Evolutionary conservation across 495 filamentous ascomycete species (phyloP), one percentile per base, ranked within the genome.

Genomic region (Aspergillus diversus): DNA sequence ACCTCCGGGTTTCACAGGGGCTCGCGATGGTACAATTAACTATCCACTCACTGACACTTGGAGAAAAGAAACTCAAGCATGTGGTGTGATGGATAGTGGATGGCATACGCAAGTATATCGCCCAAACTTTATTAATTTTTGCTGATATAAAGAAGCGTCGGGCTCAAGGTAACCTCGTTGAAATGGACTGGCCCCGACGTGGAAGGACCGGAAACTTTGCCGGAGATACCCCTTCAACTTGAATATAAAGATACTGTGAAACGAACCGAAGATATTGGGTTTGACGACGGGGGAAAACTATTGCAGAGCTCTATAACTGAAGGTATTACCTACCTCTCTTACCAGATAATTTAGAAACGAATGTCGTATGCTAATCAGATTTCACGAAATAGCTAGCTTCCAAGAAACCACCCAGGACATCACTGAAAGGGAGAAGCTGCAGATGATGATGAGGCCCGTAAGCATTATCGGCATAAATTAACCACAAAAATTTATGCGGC

Each of bases 1-100:
- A 35, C 77, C 81, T 13, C 65, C 66, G 12, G 80, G 78, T 2
- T 84, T 82, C 46, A 62, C 63, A 37, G 59, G 59, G 7, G 73
- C 69, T 43, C 61, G 54, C 11, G 69, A 72, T 53, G 57, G 66
- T n/a, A 71, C 42, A 7, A 69, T 82, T 7, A 51, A 59, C 33
- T 80, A 80, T 65, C 74, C 78, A 0, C 63, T 69, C 8, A 68
- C 69, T n/a, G 62, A 66, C 5, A 69, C 69, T 13, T 83, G 77
- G 77, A 66, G 67, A 48, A 77, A 63, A 57, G 65, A 71, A 63
- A 66, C 60, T 1, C 61, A 70, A 21, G 62, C 55, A 5, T 73
- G 71, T 57, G 73, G 74, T 0, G 43, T 16, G 21, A 77, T 78
- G 65, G 66, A 77, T 34, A 68, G 73, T 55, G 72, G 72, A 58